Conservation (phyloP, 768 basidiomycete genomes). For the Naganishia kalamii region DNA sequence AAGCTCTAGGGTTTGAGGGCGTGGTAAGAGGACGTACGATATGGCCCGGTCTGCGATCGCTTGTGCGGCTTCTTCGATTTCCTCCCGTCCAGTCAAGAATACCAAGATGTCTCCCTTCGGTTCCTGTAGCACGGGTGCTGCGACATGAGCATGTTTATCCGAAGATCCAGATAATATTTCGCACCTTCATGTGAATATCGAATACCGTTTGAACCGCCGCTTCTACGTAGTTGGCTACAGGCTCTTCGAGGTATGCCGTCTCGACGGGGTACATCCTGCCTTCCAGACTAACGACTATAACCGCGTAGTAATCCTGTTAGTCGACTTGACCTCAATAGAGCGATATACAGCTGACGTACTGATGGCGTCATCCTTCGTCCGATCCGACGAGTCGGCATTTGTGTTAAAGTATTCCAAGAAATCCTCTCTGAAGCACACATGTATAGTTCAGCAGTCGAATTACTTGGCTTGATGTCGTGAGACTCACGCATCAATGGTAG, state of each 20-base stretch:
- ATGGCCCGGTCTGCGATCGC: conserved; percentile 70
- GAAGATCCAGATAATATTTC: neutral
- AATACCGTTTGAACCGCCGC: conserved; percentile 88
- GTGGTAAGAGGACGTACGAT: conserved; percentile 51
- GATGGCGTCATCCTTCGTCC: conserved; percentile 58
- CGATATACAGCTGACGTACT: conserved; percentile 43
- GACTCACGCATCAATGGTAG: conserved; percentile 77
- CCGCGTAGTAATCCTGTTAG: neutral
- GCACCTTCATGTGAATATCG: conserved; percentile 74
- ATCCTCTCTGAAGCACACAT: conserved; percentile 49
- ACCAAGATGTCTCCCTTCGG: conserved; percentile 81
- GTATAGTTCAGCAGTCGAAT: neutral
- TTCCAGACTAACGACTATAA: conserved; percentile 69
- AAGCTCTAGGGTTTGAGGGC: neutral
- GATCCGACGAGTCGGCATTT: conserved; percentile 49
- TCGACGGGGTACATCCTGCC: conserved; percentile 94
- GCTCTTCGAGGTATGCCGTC: conserved; percentile 67
- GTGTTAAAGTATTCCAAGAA: conserved; percentile 84
- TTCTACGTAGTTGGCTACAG: conserved; percentile 78
- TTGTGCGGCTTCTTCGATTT: conserved; percentile 83
- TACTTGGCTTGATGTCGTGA: neutral
- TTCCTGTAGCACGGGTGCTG: conserved; percentile 49
- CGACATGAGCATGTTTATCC: neutral
- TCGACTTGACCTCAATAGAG: neutral
- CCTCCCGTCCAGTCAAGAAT: conserved; percentile 91